These are phyloP conservation scores for Kondoa malvinella DNA, from an alignment of 768 basidiomycete genomes.

Conservation along the genomic window DNA sequence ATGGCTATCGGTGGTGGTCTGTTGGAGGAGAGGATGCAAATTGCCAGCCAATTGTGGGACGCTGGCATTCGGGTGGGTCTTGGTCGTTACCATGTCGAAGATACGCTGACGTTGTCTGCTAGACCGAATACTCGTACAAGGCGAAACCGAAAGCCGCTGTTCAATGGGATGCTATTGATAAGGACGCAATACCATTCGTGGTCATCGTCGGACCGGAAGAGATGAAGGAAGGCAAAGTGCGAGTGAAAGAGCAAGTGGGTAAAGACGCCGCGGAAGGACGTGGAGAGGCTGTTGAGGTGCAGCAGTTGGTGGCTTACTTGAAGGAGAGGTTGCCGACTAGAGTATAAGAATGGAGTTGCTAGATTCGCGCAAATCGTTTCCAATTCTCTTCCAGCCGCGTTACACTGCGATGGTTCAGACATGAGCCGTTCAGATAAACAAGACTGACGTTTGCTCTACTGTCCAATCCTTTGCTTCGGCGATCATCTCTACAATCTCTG, in stretches of 20 bases:
- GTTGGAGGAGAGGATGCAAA: slow-evolving; percentile 60
- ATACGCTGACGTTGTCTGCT: neutral
- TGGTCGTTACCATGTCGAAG: neutral
- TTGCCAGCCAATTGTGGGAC: slow-evolving; percentile 64
- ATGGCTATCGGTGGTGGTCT: slow-evolving; percentile 80
- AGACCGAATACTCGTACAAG: slow-evolving; percentile 88
- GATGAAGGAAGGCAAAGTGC: slow-evolving; percentile 61
- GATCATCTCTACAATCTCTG: neutral
- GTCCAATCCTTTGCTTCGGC: slow-evolving; percentile 1
- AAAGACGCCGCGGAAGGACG: slow-evolving; percentile 45
- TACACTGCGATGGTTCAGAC: neutral
- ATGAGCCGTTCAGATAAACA: neutral
- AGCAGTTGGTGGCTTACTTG: slow-evolving; percentile 49
- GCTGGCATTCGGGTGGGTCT: slow-evolving; percentile 65
- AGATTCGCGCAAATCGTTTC: neutral
- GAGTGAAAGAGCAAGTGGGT: slow-evolving; percentile 72
- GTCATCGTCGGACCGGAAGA: slow-evolving; percentile 81
- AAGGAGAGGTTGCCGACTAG: slow-evolving; percentile 17
- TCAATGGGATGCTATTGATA: slow-evolving; percentile 81
- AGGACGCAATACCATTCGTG: slow-evolving; percentile 80
- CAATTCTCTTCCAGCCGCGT: neutral
- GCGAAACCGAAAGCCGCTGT: slow-evolving; percentile 69
- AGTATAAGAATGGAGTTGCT: neutral
- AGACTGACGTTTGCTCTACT: neutral
- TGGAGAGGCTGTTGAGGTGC: slow-evolving; percentile 48